Percentiles rank a stretch among this genome's conserved stretches.
These are phyloP conservation scores for Parmelia sp. DNA, from an alignment of 495 filamentous ascomycete species.

Conservation along the genomic window DNA sequence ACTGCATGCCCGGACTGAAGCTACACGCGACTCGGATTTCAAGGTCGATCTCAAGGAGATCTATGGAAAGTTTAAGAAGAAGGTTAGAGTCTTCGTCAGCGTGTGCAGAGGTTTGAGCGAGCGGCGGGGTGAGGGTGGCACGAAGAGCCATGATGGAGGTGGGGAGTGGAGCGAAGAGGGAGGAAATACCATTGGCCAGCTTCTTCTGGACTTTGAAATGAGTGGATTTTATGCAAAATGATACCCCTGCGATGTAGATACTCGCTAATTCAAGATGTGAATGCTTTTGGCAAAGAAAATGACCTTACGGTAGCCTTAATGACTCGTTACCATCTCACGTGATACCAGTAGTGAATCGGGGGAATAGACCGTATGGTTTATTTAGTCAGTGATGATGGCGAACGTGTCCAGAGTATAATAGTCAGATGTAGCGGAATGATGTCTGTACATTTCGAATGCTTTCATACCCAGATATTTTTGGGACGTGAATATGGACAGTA, in stretches of 20 bases:
- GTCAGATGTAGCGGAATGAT: not conserved
- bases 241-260: conserved; percentile 7
- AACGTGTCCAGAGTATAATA: not conserved
- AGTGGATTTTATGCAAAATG: conserved; percentile 23
- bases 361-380: too few species aligned
- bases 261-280: not conserved
- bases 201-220: conserved; percentile 25
- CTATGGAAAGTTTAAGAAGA: conserved; percentile 22
- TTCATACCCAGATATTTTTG: not conserved
- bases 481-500: not conserved
- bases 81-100: conserved; percentile 21
- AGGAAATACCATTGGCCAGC: conserved; percentile 22
- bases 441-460: not conserved
- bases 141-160: not conserved
- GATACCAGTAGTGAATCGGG: too few species aligned
- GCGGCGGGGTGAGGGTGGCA: conserved; percentile 12
- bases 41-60: not conserved
- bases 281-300: too few species aligned
- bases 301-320: not conserved
- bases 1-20: conserved; percentile 1
- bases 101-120: conserved; percentile 27
- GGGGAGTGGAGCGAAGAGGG: conserved; percentile 13
- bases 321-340: not conserved
- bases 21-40: not conserved
- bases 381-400: too few species aligned